Conservation (phyloP, 2,329 filamentous ascomycete species). For the Venturia aucupariae region DNA sequence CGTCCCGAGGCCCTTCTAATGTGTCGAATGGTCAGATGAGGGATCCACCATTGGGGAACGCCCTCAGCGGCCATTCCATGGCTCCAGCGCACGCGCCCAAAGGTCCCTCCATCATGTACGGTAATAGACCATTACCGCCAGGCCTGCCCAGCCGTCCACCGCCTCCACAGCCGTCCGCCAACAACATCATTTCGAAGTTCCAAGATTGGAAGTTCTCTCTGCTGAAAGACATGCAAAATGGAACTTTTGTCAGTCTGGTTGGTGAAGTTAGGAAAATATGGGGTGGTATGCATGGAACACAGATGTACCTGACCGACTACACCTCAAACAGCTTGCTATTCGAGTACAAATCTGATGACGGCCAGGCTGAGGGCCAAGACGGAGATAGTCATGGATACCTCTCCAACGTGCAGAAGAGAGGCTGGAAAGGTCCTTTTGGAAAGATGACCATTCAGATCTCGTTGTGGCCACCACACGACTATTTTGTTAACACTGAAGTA, state of each 20-base stretch:
- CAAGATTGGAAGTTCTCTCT: conserved; percentile 47
- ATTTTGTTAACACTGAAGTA: conserved; percentile 47
- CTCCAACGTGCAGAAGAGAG: conserved; percentile 25
- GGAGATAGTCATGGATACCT: conserved; percentile 51
- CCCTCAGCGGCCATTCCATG: background rate
- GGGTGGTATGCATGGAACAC: conserved; percentile 37
- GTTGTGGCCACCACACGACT: conserved; percentile 59
- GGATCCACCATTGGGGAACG: background rate
- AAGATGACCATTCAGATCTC: conserved; percentile 62
- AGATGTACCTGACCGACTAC: conserved; percentile 75
- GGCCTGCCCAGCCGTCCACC: background rate
- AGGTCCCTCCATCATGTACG: conserved; percentile 8
- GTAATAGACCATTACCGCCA: background rate
- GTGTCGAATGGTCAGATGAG: background rate
- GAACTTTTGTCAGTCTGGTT: conserved; percentile 57
- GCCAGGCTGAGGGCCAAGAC: conserved; percentile 30
- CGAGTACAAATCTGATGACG: conserved; percentile 34
- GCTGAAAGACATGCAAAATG: conserved; percentile 52
- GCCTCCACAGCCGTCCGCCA: background rate
- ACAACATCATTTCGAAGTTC: background rate
- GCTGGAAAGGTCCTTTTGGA: conserved; percentile 70
- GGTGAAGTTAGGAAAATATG: conserved; percentile 59
- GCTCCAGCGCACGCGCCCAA: background rate
- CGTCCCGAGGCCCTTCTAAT: background rate
- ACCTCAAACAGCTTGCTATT: conserved; percentile 60